phyloP scores from a whole-genome alignment of 345 rosid genomes.

The Bretschneidera sinensis region DNA sequence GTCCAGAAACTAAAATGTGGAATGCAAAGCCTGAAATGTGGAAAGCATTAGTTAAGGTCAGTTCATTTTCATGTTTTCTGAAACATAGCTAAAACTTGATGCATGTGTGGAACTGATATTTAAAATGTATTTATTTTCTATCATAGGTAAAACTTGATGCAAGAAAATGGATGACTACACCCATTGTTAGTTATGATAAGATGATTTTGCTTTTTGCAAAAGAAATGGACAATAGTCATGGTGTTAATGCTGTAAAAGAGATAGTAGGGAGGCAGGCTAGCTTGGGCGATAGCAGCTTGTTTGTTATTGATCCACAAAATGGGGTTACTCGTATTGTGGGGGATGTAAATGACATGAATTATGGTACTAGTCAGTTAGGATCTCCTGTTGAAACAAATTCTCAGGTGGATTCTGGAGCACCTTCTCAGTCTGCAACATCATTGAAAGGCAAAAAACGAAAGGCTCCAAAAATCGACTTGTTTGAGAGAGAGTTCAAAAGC shows the following conservation, averaged over 20 bases:
- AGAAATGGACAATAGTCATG: conserved; percentile 6
- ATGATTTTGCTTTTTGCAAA: conserved; percentile 20
- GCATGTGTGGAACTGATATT: too few relatives aligned
- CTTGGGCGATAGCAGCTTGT: conserved; percentile 1
- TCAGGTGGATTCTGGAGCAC: conserved; percentile 15
- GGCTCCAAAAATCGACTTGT: conserved; percentile 1
- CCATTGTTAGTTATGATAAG: conserved; percentile 14
- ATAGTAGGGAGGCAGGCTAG: not conserved
- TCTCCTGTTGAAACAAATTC: too few relatives aligned
- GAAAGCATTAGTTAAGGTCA: conserved; percentile 21
- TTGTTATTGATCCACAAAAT: conserved; percentile 14
- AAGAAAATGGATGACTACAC: conserved; percentile 22
- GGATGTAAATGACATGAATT: conserved; percentile 20
- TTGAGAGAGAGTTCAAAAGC: conserved; percentile 17
- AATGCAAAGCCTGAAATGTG: conserved; percentile 14
- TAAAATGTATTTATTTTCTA: too few relatives aligned
- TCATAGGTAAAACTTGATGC: conserved; percentile 16
- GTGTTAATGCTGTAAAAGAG: too few relatives aligned
- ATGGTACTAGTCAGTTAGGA: too few relatives aligned
- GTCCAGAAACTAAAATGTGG: conserved; percentile 24
- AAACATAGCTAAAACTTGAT: too few relatives aligned
- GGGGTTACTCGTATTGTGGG: conserved; percentile 6
- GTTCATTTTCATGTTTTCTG: too few relatives aligned
- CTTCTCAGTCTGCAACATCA: conserved; percentile 16
- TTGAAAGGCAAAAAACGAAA: conserved; percentile 16